Percentiles rank a stretch among this genome's conserved stretches.
Evolutionary conservation across 768 basidiomycete genomes (phyloP).

Genomic region (Boletus eberwhitei): DNA sequence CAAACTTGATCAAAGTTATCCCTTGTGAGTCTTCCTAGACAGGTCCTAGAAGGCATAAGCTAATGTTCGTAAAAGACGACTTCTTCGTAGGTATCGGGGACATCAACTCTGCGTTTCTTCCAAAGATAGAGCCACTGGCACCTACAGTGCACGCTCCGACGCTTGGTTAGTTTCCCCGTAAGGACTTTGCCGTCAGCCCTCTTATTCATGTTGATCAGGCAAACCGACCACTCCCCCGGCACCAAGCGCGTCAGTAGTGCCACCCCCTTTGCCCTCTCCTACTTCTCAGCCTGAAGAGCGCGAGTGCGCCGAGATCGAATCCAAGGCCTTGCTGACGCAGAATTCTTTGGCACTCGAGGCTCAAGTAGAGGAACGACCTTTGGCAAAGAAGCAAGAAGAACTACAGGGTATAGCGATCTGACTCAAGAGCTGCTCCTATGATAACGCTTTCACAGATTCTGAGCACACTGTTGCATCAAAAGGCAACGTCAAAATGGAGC

Average conservation of each 20-base stretch:
- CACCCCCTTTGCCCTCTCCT: slow-evolving; percentile 12
- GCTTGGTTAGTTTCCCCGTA: slow-evolving; percentile 17
- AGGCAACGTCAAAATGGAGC: slow-evolving; percentile 37
- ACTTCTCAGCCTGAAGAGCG: slow-evolving; percentile 33
- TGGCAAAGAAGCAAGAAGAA: slow-evolving; percentile 85
- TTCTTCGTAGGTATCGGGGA: slow-evolving; percentile 98
- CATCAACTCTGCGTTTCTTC: slow-evolving; percentile 93
- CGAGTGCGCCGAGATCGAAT: slow-evolving; percentile 43
- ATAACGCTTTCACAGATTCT: slow-evolving; percentile 8
- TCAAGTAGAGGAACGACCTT: slow-evolving; percentile 79
- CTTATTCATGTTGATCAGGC: slow-evolving; percentile 19
- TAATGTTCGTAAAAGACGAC: slow-evolving; percentile 59
- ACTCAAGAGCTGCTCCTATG: background rate
- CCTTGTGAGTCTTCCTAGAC: slow-evolving; percentile 63
- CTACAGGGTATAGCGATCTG: slow-evolving; percentile 47
- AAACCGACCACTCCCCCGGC: slow-evolving; percentile 13
- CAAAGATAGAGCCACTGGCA: slow-evolving; percentile 58
- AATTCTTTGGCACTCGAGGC: slow-evolving; percentile 79
- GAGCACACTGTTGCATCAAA: slow-evolving; percentile 16
- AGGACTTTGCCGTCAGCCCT: background rate
- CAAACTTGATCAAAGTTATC: slow-evolving; percentile 94
- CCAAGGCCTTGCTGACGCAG: slow-evolving; percentile 59
- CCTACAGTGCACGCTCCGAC: slow-evolving; percentile 24
- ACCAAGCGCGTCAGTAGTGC: slow-evolving; percentile 16
- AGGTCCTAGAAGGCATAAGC: background rate